Evolutionary conservation across 768 basidiomycete species (phyloP).

Genomic region (Amyloporia xantha): DNA sequence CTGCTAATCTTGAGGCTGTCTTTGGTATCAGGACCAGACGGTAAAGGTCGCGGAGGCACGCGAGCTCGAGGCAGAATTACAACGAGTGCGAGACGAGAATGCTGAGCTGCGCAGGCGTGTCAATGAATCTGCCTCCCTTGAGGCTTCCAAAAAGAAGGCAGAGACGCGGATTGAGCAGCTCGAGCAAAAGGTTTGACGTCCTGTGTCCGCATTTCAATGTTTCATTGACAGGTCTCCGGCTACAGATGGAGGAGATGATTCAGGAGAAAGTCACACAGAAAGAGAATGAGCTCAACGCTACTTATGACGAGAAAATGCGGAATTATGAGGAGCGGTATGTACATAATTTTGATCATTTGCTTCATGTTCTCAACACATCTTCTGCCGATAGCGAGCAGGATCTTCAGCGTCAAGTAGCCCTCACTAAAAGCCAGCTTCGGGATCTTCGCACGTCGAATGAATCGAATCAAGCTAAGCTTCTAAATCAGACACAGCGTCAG

Average conservation of each 20-base stretch:
- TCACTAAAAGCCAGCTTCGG: slow-evolving; percentile 82
- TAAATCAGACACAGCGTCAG: slow-evolving; percentile 88
- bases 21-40: slow-evolving; percentile 82
- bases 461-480: slow-evolving; percentile 83
- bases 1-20: no score
- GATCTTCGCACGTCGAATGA: slow-evolving; percentile 91
- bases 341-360: no score
- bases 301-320: slow-evolving; percentile 90
- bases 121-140: slow-evolving; percentile 54
- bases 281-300: slow-evolving; percentile 94
- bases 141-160: slow-evolving; percentile 69
- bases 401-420: slow-evolving; percentile 83
- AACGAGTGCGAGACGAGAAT: slow-evolving; percentile 75
- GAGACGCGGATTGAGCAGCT: slow-evolving; percentile 69
- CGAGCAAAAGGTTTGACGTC: slow-evolving; percentile 58
- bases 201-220: no score
- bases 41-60: slow-evolving; percentile 81
- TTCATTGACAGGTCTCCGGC: neutral
- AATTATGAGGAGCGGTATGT: slow-evolving; percentile 93
- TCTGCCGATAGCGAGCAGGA: slow-evolving; percentile 76
- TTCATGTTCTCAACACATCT: neutral
- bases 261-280: slow-evolving; percentile 85
- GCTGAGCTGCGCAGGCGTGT: slow-evolving; percentile 65
- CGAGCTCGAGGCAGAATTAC: slow-evolving; percentile 69
- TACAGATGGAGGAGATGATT: slow-evolving; percentile 91